Evolutionary conservation across 2,329 filamentous ascomycete genomes (phyloP), one percentile per base, ranked within the genome.

Genomic region (Aciculosporium take): DNA sequence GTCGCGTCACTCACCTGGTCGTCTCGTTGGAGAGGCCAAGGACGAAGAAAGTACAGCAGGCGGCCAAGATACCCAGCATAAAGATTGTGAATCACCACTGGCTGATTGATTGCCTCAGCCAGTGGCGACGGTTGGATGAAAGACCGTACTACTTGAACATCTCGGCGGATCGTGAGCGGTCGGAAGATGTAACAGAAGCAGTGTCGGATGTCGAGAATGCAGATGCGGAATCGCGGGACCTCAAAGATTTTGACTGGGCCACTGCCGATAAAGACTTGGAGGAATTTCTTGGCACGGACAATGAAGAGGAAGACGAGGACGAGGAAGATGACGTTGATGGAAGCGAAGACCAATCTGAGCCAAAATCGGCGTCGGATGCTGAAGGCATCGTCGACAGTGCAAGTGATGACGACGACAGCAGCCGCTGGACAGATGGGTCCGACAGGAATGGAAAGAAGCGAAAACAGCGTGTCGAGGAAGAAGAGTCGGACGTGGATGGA

Each of bases 61-160:
- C 91, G 0, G 80, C 84, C 12, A 77, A 79, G 48, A 82, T 86
- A 42, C 69, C 81, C 0, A 76, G 77, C 39, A 84, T 96, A 60
- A 88, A 87, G 57, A 94, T 98, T 44, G 91, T 98, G 37, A 87
- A 81, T 51, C 83, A 87, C 40, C 78, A 85, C 52, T 98, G 91
- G 91, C 76, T 98, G 24, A 72, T 80, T 25, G 82, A 88, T 50
- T 93, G 81, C 42, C 76, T 96, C 48, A 81, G 78, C 21, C 81
- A 82, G 57, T 98, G 91, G 91, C 69, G 74, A 47, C 79, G 75
- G 43, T 67, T 93, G 9, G 79, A 91, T 42, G 88, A 95, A 57
- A 69, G 69, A 2, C 79, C 81, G 0, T 94, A 89, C 54, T 66
- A 83, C n/a, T 59, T 94, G 36, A 70, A 81, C n/a, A 71, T 87